These are phyloP conservation scores for Podosphaera aphanis DNA, from an alignment of 2,329 filamentous ascomycete species.

Conservation along the genomic window DNA sequence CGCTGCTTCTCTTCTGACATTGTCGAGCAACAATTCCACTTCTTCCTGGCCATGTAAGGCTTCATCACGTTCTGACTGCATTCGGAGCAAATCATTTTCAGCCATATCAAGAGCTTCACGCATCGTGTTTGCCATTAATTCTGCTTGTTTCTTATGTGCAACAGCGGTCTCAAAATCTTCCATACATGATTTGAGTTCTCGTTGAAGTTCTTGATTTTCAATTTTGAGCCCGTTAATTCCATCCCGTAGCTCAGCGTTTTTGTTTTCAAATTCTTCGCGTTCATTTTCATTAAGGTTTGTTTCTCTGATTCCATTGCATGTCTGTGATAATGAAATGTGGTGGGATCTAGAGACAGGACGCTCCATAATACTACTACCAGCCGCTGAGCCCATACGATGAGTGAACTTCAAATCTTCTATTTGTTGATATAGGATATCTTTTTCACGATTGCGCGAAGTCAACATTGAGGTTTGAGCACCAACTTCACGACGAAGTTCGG, in stretches of 20 bases:
- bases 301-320: conserved; percentile 20
- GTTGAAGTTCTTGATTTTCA: conserved; percentile 69
- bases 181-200: conserved; percentile 57
- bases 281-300: conserved; percentile 43
- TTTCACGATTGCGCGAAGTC: conserved; percentile 83
- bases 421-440: conserved; percentile 83
- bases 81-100: conserved; percentile 53
- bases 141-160: conserved; percentile 34
- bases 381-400: conserved; percentile 45
- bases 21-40: conserved; percentile 34
- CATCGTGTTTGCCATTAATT: conserved; percentile 34
- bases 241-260: conserved; percentile 63
- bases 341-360: conserved; percentile 74
- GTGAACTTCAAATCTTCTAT: conserved; percentile 90
- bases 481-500: conserved; percentile 73
- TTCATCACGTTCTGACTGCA: conserved; percentile 73
- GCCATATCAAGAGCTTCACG: conserved; percentile 63
- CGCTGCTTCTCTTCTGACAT: conserved; percentile 37
- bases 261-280: conserved; percentile 67
- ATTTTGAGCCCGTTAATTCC: conserved; percentile 68
- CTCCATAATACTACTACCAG: conserved; percentile 78
- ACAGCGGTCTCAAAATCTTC: conserved; percentile 57
- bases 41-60: conserved; percentile 41
- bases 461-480: conserved; percentile 95
- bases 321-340: conserved; percentile 50